phyloP scores from a whole-genome alignment of 1,284 basidiomycete genomes.

The Trametes versicolor region DNA sequence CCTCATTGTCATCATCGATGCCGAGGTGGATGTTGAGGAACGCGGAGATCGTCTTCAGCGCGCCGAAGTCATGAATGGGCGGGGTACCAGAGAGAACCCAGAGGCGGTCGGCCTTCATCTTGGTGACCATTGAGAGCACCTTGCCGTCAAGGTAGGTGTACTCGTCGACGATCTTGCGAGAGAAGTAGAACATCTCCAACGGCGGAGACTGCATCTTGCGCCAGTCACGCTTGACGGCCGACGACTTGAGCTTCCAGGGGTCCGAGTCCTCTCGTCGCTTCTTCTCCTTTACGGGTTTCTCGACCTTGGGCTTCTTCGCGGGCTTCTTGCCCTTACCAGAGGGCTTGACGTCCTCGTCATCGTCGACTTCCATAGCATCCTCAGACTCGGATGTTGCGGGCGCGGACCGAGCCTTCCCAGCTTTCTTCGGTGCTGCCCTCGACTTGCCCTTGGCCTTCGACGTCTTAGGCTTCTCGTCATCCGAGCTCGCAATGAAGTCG shows the following conservation, averaged over 20 bases:
- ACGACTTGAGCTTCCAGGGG: conserved; percentile 81
- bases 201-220: conserved; percentile 83
- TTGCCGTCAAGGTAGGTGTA: conserved; percentile 93
- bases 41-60: conserved; percentile 90
- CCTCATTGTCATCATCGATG: conserved; percentile 90
- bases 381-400: conserved; percentile 41
- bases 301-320: conserved; percentile 60
- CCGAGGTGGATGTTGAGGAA: conserved; percentile 90
- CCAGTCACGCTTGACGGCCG: conserved; percentile 78
- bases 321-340: conserved; percentile 41
- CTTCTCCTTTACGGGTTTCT: conserved; percentile 65
- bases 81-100: conserved; percentile 99
- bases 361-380: conserved; percentile 62
- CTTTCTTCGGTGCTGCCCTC: conserved; percentile 32
- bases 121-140: conserved; percentile 81
- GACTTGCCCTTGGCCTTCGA: conserved; percentile 36
- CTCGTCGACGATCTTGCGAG: conserved; percentile 92
- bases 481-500: conserved; percentile 44
- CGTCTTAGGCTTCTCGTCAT: conserved; percentile 46
- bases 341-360: conserved; percentile 38
- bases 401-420: conserved; percentile 37
- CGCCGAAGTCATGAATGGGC: conserved; percentile 90
- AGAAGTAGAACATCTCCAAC: conserved; percentile 92
- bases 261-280: conserved; percentile 73
- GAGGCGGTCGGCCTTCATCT: conserved; percentile 79